Base-by-base conservation (phyloP, 2,329 filamentous ascomycete species). In the Aspergillaceae sp. region DNA sequence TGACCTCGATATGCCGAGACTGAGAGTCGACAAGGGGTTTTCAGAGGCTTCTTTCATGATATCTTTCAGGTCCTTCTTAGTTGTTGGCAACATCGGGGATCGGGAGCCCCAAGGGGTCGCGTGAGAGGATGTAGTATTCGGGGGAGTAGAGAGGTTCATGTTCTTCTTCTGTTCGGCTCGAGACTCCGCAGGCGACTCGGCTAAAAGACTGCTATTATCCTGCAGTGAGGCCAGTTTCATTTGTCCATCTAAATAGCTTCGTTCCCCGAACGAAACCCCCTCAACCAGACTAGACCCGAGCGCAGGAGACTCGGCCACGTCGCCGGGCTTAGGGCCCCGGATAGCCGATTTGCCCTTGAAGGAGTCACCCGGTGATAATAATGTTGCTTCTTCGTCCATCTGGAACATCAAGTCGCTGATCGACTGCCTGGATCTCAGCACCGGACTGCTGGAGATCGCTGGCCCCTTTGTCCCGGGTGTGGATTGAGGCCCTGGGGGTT, bases 381-480 rank as follows among this genome's bases (percentile, higher is more conserved):
- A 41, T 4, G 51, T n/a, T 37, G 48, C 42, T 29, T 89, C 87
- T 34, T 94, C 89, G 48, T 95, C 91, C 89, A 96, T 96, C 53
- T 87, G 82, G 60, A 96, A 96, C 65, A 95, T 94, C 45, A 96
- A 75, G 55, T 96, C 90, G 34, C 75, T 76, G 1, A 76, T 72
- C 0, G 85, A 90, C 19, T 75, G 76, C 57, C 81, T 88, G 1
- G 84, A 75, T 45, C 79, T 82, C 40, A 92, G 71, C 11, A 70
- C 74, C 1, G 88, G 87, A 46, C 81, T 87, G 46, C 73, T 78
- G 1, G 71, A 70, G 48, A 72, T 72, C 2, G 71, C 67, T 4
- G 65, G 62, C 30, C 65, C 54, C 45, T 73, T 76, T 37, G 65
- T 11, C 51, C 60, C 66, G 27, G 59, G 68, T 7, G 67, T 62